A percentile compares a stretch with the other conserved stretches of the same genome.
phyloP scores from a whole-genome alignment of 257 asterid genomes.

The Handroanthus guayacan region DNA sequence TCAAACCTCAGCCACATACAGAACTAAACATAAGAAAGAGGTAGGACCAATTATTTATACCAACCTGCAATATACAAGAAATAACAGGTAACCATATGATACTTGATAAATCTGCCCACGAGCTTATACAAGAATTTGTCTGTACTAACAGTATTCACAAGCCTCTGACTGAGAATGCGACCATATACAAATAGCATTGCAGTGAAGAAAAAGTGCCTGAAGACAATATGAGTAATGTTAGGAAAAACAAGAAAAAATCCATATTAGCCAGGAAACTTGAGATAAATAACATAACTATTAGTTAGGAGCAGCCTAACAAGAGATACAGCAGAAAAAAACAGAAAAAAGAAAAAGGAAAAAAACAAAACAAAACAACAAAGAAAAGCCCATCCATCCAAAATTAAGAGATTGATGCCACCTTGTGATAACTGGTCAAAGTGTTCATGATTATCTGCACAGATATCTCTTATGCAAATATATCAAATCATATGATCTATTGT shows the following conservation, averaged over 20 bases:
- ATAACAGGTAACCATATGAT: slow-evolving; percentile 96
- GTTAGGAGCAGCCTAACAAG: slow-evolving; percentile 28
- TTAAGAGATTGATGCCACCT: slow-evolving; percentile 23
- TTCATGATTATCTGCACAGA: neutral
- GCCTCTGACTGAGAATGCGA: slow-evolving; percentile 89
- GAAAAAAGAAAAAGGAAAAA: too few relatives aligned
- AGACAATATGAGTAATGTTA: slow-evolving; percentile 9
- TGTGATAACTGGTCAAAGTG: slow-evolving; percentile 10
- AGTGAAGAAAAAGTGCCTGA: slow-evolving; percentile 98
- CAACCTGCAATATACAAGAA: slow-evolving; percentile 85
- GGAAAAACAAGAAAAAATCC: neutral
- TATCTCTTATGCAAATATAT: too few relatives aligned
- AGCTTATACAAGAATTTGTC: slow-evolving; percentile 80
- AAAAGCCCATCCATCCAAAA: slow-evolving; percentile 18
- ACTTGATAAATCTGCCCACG: slow-evolving; percentile 79
- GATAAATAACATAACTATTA: slow-evolving; percentile 8
- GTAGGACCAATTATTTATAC: slow-evolving; percentile 35
- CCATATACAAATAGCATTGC: slow-evolving; percentile 93
- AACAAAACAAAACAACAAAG: neutral
- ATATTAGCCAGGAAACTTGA: neutral
- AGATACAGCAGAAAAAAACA: neutral
- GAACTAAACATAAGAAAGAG: slow-evolving; percentile 18
- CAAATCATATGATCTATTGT: too few relatives aligned
- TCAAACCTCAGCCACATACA: slow-evolving; percentile 1
- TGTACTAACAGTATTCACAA: slow-evolving; percentile 79